phyloP scores from a whole-genome alignment of 2,329 filamentous ascomycete genomes.

The Elsinoe necatrix region DNA sequence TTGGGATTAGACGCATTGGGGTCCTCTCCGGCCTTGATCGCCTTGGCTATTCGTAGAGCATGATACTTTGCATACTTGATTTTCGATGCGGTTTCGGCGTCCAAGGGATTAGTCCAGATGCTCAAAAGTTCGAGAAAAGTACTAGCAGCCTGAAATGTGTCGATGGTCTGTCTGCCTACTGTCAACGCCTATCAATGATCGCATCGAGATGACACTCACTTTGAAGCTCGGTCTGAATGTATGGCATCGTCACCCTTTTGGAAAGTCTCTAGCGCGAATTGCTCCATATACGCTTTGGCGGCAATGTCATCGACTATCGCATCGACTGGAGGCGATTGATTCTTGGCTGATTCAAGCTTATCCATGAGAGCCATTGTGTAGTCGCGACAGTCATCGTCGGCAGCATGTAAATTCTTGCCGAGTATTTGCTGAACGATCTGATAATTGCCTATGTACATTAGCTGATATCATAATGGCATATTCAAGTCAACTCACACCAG shows the following conservation, averaged over 20 bases:
- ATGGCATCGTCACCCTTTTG: slow-evolving; percentile 74
- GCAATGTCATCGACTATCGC: slow-evolving; percentile 77
- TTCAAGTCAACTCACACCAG: slow-evolving; percentile 62
- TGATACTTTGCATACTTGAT: slow-evolving; percentile 97
- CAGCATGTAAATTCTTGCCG: slow-evolving; percentile 65
- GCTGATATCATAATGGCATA: not conserved
- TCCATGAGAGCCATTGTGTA: slow-evolving; percentile 86
- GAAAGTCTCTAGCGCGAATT: slow-evolving; percentile 86
- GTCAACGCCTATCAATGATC: not conserved
- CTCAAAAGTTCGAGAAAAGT: slow-evolving; percentile 84
- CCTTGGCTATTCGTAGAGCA: slow-evolving; percentile 80
- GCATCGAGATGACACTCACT: slow-evolving; percentile 39
- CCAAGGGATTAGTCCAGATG: slow-evolving; percentile 66
- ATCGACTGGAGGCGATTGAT: slow-evolving; percentile 65
- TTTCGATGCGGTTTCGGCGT: slow-evolving; percentile 71
- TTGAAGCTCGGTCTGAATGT: slow-evolving; percentile 72
- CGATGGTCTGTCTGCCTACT: slow-evolving; percentile 66
- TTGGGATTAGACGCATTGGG: slow-evolving; percentile 85
- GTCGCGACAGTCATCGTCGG: slow-evolving; percentile 65
- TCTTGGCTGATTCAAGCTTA: slow-evolving; percentile 75
- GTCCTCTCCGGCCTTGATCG: slow-evolving; percentile 81
- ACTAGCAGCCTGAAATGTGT: slow-evolving; percentile 85
- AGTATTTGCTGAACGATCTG: slow-evolving; percentile 92
- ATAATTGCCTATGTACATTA: slow-evolving; percentile 60
- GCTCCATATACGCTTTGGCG: slow-evolving; percentile 85